Conservation (phyloP, 306 rosid species). For the Acacia confusa region DNA sequence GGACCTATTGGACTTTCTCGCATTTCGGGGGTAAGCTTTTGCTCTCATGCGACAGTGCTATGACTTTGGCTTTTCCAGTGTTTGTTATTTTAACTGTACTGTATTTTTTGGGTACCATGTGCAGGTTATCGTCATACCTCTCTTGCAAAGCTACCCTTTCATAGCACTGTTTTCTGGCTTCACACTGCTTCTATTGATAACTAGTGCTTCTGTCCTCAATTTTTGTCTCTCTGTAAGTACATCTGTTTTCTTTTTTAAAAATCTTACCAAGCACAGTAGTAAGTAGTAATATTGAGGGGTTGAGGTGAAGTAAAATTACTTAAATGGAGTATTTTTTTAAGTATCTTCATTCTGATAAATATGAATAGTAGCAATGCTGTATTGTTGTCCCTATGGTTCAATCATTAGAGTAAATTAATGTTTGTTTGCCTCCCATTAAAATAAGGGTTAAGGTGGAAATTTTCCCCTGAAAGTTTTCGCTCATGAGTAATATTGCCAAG, state of each 20-base stretch:
- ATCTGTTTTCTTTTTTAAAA: neutral
- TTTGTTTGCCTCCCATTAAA: no score
- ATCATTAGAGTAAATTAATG: neutral
- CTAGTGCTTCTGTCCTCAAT: constrained; percentile 49
- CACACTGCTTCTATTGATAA: constrained; percentile 42
- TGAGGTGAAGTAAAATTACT: neutral
- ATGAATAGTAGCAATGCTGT: neutral
- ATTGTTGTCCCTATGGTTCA: no score
- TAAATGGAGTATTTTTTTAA: neutral
- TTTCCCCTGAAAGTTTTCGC: no score
- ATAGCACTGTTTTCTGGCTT: constrained; percentile 53
- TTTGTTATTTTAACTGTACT: neutral
- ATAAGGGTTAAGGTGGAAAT: no score
- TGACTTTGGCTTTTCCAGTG: neutral
- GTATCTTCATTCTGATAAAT: neutral
- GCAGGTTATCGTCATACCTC: constrained; percentile 66
- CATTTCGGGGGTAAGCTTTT: constrained; percentile 55
- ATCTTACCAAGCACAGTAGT: neutral
- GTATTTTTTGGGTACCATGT: neutral
- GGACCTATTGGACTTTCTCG: constrained; percentile 55
- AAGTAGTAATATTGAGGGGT: neutral
- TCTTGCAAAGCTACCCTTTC: constrained; percentile 62
- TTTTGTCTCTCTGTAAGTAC: constrained; percentile 57
- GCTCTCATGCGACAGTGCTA: neutral
- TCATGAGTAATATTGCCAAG: no score